Evolutionary conservation across 2,329 filamentous ascomycete species (phyloP), one percentile per base, ranked within the genome.

Genomic region (Cladosporium sp.): DNA sequence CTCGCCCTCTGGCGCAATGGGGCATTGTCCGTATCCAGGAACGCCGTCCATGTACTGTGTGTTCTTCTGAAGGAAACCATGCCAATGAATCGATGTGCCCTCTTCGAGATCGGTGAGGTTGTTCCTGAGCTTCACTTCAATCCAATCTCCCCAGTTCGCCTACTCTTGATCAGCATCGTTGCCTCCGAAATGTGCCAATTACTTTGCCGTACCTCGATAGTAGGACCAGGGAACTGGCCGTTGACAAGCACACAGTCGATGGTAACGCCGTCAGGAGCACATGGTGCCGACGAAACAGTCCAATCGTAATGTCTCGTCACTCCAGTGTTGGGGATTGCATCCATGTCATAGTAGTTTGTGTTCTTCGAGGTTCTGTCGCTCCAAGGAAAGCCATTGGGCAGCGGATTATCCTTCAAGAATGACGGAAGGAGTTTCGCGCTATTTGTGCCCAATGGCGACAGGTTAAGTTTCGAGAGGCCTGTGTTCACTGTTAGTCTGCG

Each of bases 1-100:
- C 13, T 59, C 67, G 58, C 60, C 61, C 9, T 71, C 72, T 2
- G 71, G 67, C 3, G 68, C 65, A 48, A 75, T 74, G 0, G 69
- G 71, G 44, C 67, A 72, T 56, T 73, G 70, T 2, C 66, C 64
- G 6, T 74, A 60, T 2, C 64, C 65, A 5, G 71, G 68, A 8
- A 73, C 70, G 28, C 73, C 73, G 62, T 75, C 62, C 67, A 74
- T 53, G 59, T 57, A 46, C n/a, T 46, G 44, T 31, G 44, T 46
- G 10, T 35, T 35, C n/a, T 46, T 46, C 18, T 46, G 44, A 3
- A 46, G 19, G 13, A 64, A 50, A 14, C 75, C 75, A 61, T 77
- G 75, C 73, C 73, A 77, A 55, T 75, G 73, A 3, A 75, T 59
- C 1, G 69, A 59, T 8, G 69, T 72, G 1, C 67, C 66, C 43